Conservation (phyloP, 2,329 filamentous ascomycete species). For the Diplodia scrobiculata region DNA sequence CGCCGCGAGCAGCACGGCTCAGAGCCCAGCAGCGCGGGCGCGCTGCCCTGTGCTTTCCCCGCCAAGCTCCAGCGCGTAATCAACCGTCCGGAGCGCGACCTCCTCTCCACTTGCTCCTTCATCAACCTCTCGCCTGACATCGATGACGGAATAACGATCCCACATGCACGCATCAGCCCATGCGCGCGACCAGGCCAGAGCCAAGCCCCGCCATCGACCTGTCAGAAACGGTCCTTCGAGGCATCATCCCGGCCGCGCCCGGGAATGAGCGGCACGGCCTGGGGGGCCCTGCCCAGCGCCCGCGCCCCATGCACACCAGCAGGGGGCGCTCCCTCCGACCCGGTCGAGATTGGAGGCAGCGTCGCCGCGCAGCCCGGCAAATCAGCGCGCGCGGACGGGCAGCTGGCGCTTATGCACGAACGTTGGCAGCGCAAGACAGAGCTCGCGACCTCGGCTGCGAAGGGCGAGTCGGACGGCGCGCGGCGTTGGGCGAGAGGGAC, state of each 20-base stretch:
- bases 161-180: conserved; percentile 32
- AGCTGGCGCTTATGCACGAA: conserved; percentile 29
- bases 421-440: conserved; percentile 14
- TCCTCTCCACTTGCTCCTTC: conserved; percentile 29
- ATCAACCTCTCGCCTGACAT: conserved; percentile 30
- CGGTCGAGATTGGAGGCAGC: conserved; percentile 26
- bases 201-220: conserved; percentile 30
- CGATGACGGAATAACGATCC: conserved; percentile 29
- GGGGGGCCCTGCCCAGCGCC: neutral
- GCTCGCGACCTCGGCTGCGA: conserved; percentile 6
- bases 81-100: conserved; percentile 1
- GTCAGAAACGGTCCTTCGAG: conserved; percentile 30
- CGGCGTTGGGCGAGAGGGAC: neutral
- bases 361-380: conserved; percentile 22
- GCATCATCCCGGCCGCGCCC: conserved; percentile 23
- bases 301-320: conserved; percentile 16
- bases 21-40: conserved; percentile 10
- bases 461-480: neutral
- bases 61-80: conserved; percentile 25
- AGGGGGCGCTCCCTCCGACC: conserved; percentile 27
- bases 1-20: conserved; percentile 20
- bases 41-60: neutral
- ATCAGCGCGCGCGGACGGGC: conserved; percentile 16
- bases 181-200: conserved; percentile 23
- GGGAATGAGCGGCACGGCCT: conserved; percentile 25